A percentile compares a stretch with the other conserved stretches of the same genome.
Evolutionary conservation across 106 monocot genomes (phyloP).

Genomic region (Dioscorea dumetorum): DNA sequence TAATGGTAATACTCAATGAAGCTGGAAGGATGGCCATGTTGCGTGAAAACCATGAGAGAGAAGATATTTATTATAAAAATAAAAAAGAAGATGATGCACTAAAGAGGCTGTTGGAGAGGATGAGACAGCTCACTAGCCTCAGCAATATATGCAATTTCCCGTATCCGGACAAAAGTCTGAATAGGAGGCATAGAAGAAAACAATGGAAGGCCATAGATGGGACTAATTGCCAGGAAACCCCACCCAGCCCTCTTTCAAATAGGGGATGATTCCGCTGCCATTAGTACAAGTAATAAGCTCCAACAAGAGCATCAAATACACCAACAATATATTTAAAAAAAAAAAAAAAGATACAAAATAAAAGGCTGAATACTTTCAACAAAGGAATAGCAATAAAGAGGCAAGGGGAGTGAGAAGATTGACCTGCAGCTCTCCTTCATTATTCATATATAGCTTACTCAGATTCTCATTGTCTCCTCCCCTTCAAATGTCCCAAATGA

Average conservation of each 20-base stretch:
- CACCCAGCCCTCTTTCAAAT: neutral
- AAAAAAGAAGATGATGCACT: conserved; percentile 18
- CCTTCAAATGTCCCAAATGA: conserved; percentile 25
- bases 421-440: conserved; percentile 31
- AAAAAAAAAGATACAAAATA: neutral
- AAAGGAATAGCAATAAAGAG: conserved; percentile 28
- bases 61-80: neutral
- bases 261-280: neutral
- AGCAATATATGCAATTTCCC: conserved; percentile 4
- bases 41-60: conserved; percentile 8
- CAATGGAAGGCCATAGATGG: neutral
- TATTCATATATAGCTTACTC: conserved; percentile 27
- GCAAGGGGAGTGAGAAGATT: conserved; percentile 14
- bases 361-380: neutral
- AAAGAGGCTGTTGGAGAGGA: conserved; percentile 15
- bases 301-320: neutral
- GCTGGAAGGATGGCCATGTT: conserved; percentile 15
- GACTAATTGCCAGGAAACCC: neutral
- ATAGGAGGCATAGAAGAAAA: conserved; percentile 6
- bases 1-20: neutral
- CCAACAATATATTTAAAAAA: neutral
- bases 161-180: neutral
- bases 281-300: neutral
- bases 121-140: conserved; percentile 21
- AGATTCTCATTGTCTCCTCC: conserved; percentile 47